Evolutionary conservation across 2,329 filamentous ascomycete species (phyloP), one percentile per base, ranked within the genome.

Genomic region (Talaromyces sp.): DNA sequence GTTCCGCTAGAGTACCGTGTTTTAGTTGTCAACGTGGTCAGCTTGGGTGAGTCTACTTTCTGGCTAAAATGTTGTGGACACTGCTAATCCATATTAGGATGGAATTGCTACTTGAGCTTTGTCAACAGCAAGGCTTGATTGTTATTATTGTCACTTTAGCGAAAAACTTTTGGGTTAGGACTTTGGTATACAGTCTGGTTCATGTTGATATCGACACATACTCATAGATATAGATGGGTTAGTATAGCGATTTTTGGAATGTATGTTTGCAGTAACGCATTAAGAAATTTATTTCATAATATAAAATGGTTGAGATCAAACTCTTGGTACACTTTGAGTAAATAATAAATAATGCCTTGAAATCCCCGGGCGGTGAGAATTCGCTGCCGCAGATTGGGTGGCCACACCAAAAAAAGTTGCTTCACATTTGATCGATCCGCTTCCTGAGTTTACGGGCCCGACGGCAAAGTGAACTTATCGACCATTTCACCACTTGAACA

Each of bases 1-100:
- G 86, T 97, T 68, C 93, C 93, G 58, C 82, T 96, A 68, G 87
- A 96, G 74, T 88, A 94, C 78, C 85, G 93, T 66, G 87, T 97
- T 48, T 81, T 97, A 71, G 89, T 96, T 67, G 93, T 96, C 71
- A 97, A 97, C 73, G 77, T 96, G 60, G 83, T 97, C 62, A 91
- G 85, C 66, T 78, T 91, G 70, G 88, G 87, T 88, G 72, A 73
- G 83, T 80, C 22, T 5, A 35, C n/a, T 9, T 56, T 27, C 31
- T 5, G 16, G 9, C 11, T 9, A 14, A 5, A 41, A 2, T 8
- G 3, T 54, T 33, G n/a, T 37, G 52, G 11, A 48, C 63, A 43
- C 66, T 71, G 64, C 35, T 50, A 45, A 60, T 62, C 52, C 43
- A 8, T 13, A 8, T 16, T 65, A 85, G 83, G 83, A 64, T 86